Percentiles rank a stretch among this genome's conserved stretches.
Conservation (phyloP, 2,329 filamentous ascomycete species). For the Ascochyta rabiei region DNA sequence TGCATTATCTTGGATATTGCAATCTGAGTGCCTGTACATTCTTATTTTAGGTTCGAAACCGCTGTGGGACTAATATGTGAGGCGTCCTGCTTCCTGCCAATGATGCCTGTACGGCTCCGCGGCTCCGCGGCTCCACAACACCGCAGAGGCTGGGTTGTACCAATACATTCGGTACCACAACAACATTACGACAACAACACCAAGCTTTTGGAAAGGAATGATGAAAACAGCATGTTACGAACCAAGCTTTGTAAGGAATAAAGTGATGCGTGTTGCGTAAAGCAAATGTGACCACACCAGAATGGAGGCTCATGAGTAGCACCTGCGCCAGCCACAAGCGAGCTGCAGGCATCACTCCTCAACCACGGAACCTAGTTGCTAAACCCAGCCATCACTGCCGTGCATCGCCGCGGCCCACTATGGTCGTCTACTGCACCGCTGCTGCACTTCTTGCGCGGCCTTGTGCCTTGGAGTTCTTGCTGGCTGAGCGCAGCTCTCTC, state of each 20-base stretch:
- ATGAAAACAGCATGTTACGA: background rate
- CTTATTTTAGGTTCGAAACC: constrained; percentile 8
- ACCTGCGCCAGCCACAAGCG: constrained; percentile 1
- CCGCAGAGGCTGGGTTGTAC: constrained; percentile 5
- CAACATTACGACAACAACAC: background rate
- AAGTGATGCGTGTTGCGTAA: background rate
- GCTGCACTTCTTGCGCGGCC: background rate
- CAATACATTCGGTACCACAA: background rate
- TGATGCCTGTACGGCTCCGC: constrained; percentile 5
- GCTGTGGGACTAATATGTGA: background rate
- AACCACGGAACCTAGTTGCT: background rate
- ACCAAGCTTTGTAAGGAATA: background rate
- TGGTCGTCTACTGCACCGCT: constrained; percentile 2
- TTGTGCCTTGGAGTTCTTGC: background rate
- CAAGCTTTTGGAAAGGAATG: background rate
- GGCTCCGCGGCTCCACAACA: background rate
- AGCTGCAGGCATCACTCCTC: constrained; percentile 11
- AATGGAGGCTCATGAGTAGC: constrained; percentile 1
- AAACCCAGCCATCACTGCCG: constrained; percentile 3
- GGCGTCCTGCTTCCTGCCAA: constrained; percentile 4
- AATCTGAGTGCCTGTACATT: background rate
- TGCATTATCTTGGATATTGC: background rate
- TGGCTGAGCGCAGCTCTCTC: constrained; percentile 12
- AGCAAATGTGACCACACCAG: background rate
- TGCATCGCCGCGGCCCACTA: constrained; percentile 3